Base-by-base conservation (phyloP, 2,329 filamentous ascomycete species). In the Ramularia collo-cygni region DNA sequence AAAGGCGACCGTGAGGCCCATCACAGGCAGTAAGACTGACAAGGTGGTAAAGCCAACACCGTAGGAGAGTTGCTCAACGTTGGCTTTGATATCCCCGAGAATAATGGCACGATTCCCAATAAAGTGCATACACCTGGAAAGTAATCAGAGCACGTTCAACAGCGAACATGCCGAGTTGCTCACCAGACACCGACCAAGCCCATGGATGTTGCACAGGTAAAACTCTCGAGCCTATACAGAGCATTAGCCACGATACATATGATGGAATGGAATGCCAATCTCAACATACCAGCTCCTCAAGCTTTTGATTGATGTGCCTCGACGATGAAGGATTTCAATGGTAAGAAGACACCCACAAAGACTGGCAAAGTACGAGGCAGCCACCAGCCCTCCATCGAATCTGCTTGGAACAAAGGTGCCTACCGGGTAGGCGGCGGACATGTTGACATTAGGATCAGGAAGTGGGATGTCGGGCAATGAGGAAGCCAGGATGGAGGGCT, bases 71-170 rank as follows among this genome's bases (percentile, higher is more conserved):
- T 90, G 85, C 8, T 86, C 67, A 26, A 75, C 65, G 9, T 65
- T 47, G 16, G 49, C 36, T 44, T 76, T 64, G 28, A 83, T 83
- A 47, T 79, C 51, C 28, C 73, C 81, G 13, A 94, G 72, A 17
- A 82, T 68, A 45, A 90, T 83, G 10, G 86, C 85, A 37, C 83
- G 74, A 58, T 92, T 90, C 15, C 85, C 86, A 50, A 92, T 82
- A 55, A 85, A 90, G 59, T 92, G 85, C 83, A 81, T 68, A 44
- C 15, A 17, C 21, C 21, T 24, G 21, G 6, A 24, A 10, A 6
- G 10, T 24, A 24, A 24, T 6, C 10, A 6, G 10, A 10, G 21
- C 10, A 6, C 10, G 21, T 6, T 24, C 10, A 10, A 6, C 10
- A 10, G 6, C 21, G 6, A 24, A 6, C 21, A 6, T 10, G 21